A percentile compares a stretch with the other conserved stretches of the same genome.
Evolutionary conservation across 306 rosid genomes (phyloP).

Genomic region (Carpinus fangiana): DNA sequence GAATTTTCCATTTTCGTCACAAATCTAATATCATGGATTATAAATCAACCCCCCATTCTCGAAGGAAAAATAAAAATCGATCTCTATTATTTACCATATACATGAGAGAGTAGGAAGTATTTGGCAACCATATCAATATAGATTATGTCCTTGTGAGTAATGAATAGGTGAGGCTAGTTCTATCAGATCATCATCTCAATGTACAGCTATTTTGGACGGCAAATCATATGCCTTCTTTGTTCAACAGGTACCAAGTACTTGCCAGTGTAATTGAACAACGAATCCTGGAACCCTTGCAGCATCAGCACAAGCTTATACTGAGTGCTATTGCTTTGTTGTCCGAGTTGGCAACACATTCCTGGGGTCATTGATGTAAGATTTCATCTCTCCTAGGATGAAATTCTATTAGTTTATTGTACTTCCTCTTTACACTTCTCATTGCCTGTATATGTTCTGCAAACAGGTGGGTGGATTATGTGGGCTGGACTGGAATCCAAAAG

Average conservation of each 20-base stretch:
- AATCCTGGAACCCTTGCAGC: constrained; percentile 48
- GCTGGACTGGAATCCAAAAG: constrained; percentile 83
- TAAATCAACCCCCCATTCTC: no score
- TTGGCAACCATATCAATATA: no score
- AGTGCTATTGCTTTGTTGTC: constrained; percentile 50
- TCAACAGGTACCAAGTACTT: constrained; percentile 48
- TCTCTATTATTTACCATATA: no score
- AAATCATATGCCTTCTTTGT: constrained; percentile 3
- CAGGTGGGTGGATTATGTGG: constrained; percentile 93
- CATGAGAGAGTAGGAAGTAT: no score
- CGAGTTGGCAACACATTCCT: constrained; percentile 60
- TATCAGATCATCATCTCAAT: background rate
- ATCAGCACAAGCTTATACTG: constrained; percentile 42
- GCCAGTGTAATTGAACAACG: constrained; percentile 56
- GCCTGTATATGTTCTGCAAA: constrained; percentile 4
- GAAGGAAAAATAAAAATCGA: no score
- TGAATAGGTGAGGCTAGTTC: no score
- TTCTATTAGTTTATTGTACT: background rate
- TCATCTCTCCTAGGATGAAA: background rate
- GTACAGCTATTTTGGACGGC: background rate
- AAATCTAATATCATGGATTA: no score
- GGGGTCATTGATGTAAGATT: constrained; percentile 51
- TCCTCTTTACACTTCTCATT: constrained; percentile 7
- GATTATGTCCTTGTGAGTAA: no score
- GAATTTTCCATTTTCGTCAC: no score